Base-by-base conservation (phyloP, 1,284 basidiomycete species). In the Chiua sp. region DNA sequence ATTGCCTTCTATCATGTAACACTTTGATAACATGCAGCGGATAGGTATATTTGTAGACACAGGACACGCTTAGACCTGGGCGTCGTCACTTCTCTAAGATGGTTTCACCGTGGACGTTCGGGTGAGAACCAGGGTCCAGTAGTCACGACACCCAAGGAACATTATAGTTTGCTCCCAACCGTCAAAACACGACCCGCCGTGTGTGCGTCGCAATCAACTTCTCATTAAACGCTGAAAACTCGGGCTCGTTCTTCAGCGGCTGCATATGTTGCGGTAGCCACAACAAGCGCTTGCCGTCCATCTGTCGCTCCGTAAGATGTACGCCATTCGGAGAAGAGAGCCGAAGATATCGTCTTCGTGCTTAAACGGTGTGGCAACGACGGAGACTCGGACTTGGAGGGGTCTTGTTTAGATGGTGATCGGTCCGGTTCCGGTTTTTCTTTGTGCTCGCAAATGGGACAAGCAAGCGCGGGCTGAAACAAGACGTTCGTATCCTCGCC, bases 251-350 rank as follows among this genome's bases (percentile, higher is more conserved):
- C 11, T 8, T 16, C 47, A 56, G 12, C 28, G 63, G 63, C 12
- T 63, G 58, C 30, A 65, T 4, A 50, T 61, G 59, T 23, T 60
- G 63, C 7, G 63, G 63, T 4, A 64, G 51, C 63, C 63, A 64
- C 52, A 64, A 65, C 37, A 62, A 30, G 18, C 51, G 51, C 44
- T 50, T 61, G 15, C 61, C 44, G 11, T 56, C 63, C 63, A 64
- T 13, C 63, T 63, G 26, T 64, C 63, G 11, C 44, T 42, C 4
- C 28, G 63, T 51, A 64, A 37, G 37, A 28, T 53, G 18, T 65
- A 57, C 15, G 48, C 8, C 15, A 53, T 46, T 22, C 63, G 55
- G 50, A 64, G 56, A 20, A 22, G 28, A 16, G 26, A 33, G 26
- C 64, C 63, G 30, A 56, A 64, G 2, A 48, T 47, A 15, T 51